A percentile compares a stretch with the other conserved stretches of the same genome.
These are phyloP conservation scores for Acacia crassicarpa DNA, from an alignment of 306 rosid species.

Conservation along the genomic window DNA sequence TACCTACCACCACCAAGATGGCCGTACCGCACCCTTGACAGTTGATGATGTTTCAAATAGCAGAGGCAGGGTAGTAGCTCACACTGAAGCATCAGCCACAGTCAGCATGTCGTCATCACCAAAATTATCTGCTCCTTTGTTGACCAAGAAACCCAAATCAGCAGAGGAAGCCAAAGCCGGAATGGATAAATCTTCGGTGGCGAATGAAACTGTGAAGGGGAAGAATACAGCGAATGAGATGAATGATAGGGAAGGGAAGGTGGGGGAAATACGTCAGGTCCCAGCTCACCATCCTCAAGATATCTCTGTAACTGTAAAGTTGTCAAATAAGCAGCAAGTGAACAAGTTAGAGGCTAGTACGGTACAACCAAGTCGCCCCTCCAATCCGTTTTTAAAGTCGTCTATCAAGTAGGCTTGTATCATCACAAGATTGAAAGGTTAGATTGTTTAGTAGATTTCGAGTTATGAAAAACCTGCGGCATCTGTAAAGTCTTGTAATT, in stretches of 20 bases:
- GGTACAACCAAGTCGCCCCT: conserved; percentile 50
- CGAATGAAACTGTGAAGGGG: conserved; percentile 35
- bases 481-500: conserved; percentile 18
- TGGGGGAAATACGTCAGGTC: conserved; percentile 29
- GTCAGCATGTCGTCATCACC: conserved; percentile 40
- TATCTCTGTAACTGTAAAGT: conserved; percentile 37
- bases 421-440: not conserved
- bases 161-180: conserved; percentile 50
- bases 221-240: conserved; percentile 32
- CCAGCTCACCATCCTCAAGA: conserved; percentile 37
- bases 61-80: conserved; percentile 32
- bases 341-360: conserved; percentile 46
- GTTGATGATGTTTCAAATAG: conserved; percentile 31
- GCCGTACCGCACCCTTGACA: conserved; percentile 30
- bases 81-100: conserved; percentile 46
- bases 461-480: conserved; percentile 10
- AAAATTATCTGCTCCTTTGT: conserved; percentile 57
- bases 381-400: conserved; percentile 88
- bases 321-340: conserved; percentile 38
- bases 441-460: not conserved
- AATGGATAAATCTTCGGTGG: conserved; percentile 26
- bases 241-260: conserved; percentile 39
- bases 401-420: conserved; percentile 49
- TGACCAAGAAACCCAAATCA: conserved; percentile 59
- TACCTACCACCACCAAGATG: conserved; percentile 37